phyloP scores from a whole-genome alignment of 768 basidiomycete genomes.

The Lentinula boryana region DNA sequence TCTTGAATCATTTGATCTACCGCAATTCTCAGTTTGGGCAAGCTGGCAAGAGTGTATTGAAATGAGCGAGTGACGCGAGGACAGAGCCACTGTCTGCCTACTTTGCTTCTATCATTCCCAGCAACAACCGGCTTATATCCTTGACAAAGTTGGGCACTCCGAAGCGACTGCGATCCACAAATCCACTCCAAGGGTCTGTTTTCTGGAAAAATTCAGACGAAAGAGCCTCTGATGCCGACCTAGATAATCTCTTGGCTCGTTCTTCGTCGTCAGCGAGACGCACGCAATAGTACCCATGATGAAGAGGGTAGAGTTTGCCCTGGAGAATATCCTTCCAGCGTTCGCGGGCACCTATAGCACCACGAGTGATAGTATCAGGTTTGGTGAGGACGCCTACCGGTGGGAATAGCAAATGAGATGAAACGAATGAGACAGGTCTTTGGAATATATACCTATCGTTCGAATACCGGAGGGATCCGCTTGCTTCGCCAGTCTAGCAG shows the following conservation, averaged over 20 bases:
- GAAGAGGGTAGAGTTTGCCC: conserved; percentile 36
- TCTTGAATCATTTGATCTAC: conserved; percentile 32
- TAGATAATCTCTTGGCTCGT: conserved; percentile 31
- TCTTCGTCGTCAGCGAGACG: conserved; percentile 58
- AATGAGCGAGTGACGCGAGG: conserved; percentile 9
- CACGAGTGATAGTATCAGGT: conserved; percentile 47
- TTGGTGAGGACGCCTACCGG: conserved; percentile 18
- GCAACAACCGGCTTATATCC: conserved; percentile 44
- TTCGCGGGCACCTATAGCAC: conserved; percentile 32
- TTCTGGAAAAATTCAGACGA: conserved; percentile 41
- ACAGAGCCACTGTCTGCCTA: conserved; percentile 9
- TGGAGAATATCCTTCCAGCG: conserved; percentile 49
- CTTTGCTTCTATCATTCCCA: conserved; percentile 8
- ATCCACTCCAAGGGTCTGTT: conserved; percentile 46
- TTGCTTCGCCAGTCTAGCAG: conserved; percentile 28
- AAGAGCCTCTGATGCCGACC: conserved; percentile 26
- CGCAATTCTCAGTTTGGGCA: conserved; percentile 37
- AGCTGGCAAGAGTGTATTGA: conserved; percentile 23
- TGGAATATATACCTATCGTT: conserved; percentile 29
- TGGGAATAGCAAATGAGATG: neutral
- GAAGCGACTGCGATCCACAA: conserved; percentile 41
- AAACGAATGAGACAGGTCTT: neutral
- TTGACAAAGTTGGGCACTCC: conserved; percentile 50
- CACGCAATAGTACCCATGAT: conserved; percentile 61
- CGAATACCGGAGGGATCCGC: conserved; percentile 30